phyloP scores from a whole-genome alignment of 1,284 basidiomycete genomes.

The Sanghuangporus weigelae region DNA sequence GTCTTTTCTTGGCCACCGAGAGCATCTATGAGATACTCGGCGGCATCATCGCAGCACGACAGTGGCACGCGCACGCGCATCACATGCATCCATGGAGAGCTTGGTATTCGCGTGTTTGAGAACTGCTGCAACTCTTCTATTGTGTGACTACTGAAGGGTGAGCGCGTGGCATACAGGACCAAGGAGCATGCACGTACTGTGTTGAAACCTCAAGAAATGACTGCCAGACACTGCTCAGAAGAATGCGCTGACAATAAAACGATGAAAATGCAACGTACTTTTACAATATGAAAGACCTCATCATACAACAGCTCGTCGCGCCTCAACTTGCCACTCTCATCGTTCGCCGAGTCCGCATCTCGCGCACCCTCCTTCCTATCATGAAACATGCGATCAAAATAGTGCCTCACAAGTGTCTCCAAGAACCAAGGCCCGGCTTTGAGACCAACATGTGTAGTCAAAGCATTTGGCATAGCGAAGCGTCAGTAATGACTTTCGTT shows the following conservation, averaged over 20 bases:
- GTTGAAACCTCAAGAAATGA: conserved; percentile 45
- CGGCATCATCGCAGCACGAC: conserved; percentile 75
- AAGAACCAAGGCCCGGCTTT: conserved; percentile 70
- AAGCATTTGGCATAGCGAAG: conserved; percentile 35
- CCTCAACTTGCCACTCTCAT: conserved; percentile 37
- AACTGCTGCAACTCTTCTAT: conserved; percentile 86
- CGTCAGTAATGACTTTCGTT: not conserved
- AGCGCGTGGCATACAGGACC: not conserved
- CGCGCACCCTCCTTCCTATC: conserved; percentile 22
- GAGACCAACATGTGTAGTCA: conserved; percentile 57
- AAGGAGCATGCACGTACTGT: conserved; percentile 26
- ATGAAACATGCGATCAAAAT: conserved; percentile 59
- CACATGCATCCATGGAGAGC: conserved; percentile 85
- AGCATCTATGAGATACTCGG: conserved; percentile 69
- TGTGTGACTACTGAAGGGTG: conserved; percentile 47
- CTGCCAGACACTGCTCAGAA: conserved; percentile 23
- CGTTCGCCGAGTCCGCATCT: conserved; percentile 18
- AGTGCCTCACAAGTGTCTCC: conserved; percentile 80
- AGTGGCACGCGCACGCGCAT: conserved; percentile 73
- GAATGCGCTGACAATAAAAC: not conserved
- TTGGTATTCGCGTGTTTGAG: conserved; percentile 79
- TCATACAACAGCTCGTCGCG: conserved; percentile 81
- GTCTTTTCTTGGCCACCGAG: conserved; percentile 81
- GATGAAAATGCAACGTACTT: conserved; percentile 39
- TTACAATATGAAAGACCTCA: conserved; percentile 74